Base-by-base conservation (phyloP, 176 grass and related monocot genomes). In the Sorghum bicolor region DNA sequence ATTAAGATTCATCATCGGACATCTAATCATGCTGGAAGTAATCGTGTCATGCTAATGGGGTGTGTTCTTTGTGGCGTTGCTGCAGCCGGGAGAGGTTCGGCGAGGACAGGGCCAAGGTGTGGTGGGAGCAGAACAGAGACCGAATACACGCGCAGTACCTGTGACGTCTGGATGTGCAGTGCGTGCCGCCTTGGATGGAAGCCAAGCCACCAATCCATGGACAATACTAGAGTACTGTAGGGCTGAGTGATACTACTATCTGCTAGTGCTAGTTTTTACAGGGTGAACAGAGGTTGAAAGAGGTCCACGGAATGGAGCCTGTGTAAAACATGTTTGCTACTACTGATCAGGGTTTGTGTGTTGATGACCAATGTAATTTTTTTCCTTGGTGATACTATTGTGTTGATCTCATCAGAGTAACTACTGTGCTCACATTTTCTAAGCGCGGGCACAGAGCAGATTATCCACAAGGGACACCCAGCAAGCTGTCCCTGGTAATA, bases 61-160 rank as follows among this genome's bases (percentile, higher is more conserved):
- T 28, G 3, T 63, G 31, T 76, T 47, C 4, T 39, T 36, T 13
- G 20, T 43, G 65, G 8, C 10, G 75, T 52, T 52, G 8, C 20
- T 89, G 85, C 87, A 97, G 95, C 81, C 95, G 95, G 19, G 90
- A 97, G 77, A 91, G 64, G 79, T 97, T 97, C 45, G 95, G 90
- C 34, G 95, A 97, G 80, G 90, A 91, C 14, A 84, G 87, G 28
- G 95, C 95, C 31, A 97, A 97, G 88, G 84, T 93, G 74, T 97
- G 95, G 95, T 97, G 95, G 95, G 95, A 97, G 76, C 88, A 92
- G 64, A 94, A 94, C 86, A 84, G 90, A 67, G 92, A 97, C 71
- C 79, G 95, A 85, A 94, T 97, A 88, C 92, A 97, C 82, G 82
- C 75, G 38, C 92, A 97, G 74, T 97, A 97, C 32, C 92, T 97